phyloP scores from a whole-genome alignment of 116 monocot species.

The Papilionanthe hybrid region DNA sequence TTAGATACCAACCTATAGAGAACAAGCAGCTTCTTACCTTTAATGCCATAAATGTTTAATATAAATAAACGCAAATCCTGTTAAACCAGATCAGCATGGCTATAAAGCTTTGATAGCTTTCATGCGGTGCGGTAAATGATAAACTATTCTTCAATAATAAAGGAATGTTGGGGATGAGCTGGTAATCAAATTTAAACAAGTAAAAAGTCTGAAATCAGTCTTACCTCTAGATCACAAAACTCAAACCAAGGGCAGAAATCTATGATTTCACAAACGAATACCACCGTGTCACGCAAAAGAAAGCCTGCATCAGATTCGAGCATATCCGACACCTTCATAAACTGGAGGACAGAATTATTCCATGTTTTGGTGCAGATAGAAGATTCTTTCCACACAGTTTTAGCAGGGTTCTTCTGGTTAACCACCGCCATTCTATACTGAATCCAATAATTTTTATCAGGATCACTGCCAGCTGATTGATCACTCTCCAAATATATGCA shows the following conservation, averaged over 20 bases:
- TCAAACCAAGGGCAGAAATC: constrained; percentile 99
- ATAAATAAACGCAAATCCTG: not conserved
- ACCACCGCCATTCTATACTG: constrained; percentile 85
- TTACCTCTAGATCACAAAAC: constrained; percentile 94
- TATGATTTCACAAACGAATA: constrained; percentile 89
- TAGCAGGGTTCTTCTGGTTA: constrained; percentile 84
- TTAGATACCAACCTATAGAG: not conserved
- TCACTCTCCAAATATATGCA: constrained; percentile 99
- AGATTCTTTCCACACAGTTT: constrained; percentile 95
- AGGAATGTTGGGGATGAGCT: not conserved
- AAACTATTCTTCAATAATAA: not conserved
- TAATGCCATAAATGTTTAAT: not conserved
- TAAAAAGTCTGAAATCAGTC: constrained; percentile 14
- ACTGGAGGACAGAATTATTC: constrained; percentile 98
- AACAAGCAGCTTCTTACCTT: not conserved
- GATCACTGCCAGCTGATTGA: constrained; percentile 77
- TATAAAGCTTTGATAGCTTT: not conserved
- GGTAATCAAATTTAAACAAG: not conserved
- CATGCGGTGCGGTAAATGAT: not conserved
- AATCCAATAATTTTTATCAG: constrained; percentile 96
- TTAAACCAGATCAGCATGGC: not conserved
- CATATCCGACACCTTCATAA: constrained; percentile 99
- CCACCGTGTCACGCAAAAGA: constrained; percentile 82
- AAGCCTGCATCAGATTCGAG: constrained; percentile 86
- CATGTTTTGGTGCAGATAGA: constrained; percentile 98